These are phyloP conservation scores for Alternaria consortialis DNA, from an alignment of 2,329 filamentous ascomycete species.

Conservation along the genomic window DNA sequence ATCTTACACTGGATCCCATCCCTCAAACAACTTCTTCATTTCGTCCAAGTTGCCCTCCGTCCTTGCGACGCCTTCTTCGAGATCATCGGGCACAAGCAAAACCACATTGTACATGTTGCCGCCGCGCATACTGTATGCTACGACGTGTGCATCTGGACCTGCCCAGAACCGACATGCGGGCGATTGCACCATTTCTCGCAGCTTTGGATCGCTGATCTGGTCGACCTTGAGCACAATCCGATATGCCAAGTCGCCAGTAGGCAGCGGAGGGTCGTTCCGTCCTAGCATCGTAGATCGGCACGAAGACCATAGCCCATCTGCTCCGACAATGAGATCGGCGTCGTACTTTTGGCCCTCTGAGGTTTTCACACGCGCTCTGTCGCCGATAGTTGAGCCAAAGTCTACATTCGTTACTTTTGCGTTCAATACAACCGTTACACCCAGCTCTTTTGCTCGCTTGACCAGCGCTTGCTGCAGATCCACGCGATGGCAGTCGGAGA, in stretches of 20 bases:
- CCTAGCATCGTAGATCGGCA: conserved; percentile 55
- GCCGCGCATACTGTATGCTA: conserved; percentile 68
- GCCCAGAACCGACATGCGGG: conserved; percentile 69
- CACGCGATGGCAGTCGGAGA: conserved; percentile 68
- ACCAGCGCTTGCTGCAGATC: conserved; percentile 67
- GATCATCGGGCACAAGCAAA: conserved; percentile 69
- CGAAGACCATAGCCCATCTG: conserved; percentile 71
- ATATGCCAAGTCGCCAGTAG: conserved; percentile 72
- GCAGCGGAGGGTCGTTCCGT: conserved; percentile 35
- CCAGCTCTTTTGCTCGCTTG: conserved; percentile 61
- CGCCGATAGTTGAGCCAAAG: conserved; percentile 50
- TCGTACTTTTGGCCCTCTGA: conserved; percentile 52
- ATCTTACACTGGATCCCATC: conserved; percentile 69
- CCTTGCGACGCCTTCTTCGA: conserved; percentile 63
- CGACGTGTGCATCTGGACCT: conserved; percentile 68
- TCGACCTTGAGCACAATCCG: conserved; percentile 65
- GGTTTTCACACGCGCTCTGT: conserved; percentile 52
- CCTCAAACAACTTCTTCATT: conserved; percentile 67
- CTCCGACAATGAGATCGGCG: conserved; percentile 68
- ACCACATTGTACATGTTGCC: conserved; percentile 72
- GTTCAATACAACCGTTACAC: conserved; percentile 61
- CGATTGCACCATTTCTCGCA: conserved; percentile 63
- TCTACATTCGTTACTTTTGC: conserved; percentile 60
- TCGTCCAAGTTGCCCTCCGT: conserved; percentile 65
- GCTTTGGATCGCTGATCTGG: conserved; percentile 60